These are phyloP conservation scores for Thielaviopsis populi DNA, from an alignment of 2,329 filamentous ascomycete genomes.

Conservation along the genomic window DNA sequence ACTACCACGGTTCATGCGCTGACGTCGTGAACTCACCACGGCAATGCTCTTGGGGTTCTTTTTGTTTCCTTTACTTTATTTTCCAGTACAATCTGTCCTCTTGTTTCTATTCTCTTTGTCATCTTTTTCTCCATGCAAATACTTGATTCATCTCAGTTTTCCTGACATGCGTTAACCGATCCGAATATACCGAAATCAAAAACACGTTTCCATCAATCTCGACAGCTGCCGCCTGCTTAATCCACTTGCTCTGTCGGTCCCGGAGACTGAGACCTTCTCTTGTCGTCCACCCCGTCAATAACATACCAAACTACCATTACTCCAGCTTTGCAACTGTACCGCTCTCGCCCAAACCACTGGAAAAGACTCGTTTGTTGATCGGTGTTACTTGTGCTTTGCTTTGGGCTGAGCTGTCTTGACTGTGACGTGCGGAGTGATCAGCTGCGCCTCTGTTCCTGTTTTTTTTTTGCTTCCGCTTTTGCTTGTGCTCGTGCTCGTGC, in stretches of 20 bases:
- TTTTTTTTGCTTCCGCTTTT: not conserved
- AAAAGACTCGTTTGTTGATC: not conserved
- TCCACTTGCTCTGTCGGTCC: constrained; percentile 18
- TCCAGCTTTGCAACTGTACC: not conserved
- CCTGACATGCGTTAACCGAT: not conserved
- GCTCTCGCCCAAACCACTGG: not conserved
- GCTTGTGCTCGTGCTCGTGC: not conserved
- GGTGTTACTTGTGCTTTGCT: not conserved
- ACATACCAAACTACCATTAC: not conserved
- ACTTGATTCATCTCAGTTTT: not conserved
- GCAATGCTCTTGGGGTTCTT: not conserved
- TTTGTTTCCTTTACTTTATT: not conserved
- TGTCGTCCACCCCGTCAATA: not conserved
- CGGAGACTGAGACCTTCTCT: not conserved
- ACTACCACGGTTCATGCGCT: constrained; percentile 10
- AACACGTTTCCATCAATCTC: not conserved
- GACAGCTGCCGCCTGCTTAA: not conserved
- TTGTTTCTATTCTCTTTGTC: not conserved
- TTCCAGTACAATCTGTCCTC: not conserved
- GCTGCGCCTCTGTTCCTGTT: constrained; percentile 1
- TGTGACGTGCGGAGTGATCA: not conserved
- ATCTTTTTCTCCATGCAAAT: not conserved
- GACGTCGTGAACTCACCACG: constrained; percentile 9
- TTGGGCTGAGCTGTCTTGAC: not conserved
- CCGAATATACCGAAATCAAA: constrained; percentile 2